A percentile compares a stretch with the other conserved stretches of the same genome.
phyloP scores from a whole-genome alignment of 2,329 filamentous ascomycete genomes.

The Leptosphaerulina australis region DNA sequence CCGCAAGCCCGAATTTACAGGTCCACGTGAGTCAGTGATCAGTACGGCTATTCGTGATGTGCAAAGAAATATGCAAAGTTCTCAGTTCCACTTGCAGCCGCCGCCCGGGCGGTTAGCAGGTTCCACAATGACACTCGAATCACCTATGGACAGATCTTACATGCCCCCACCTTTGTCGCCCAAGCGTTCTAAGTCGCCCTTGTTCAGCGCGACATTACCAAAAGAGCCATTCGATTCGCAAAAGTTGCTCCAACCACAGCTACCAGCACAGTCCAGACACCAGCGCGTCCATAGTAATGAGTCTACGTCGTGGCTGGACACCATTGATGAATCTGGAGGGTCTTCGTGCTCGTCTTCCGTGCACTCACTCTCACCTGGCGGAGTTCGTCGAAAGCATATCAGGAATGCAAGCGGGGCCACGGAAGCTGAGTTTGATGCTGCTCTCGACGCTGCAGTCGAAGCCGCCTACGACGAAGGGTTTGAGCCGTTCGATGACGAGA shows the following conservation, averaged over 20 bases:
- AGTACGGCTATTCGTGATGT: slow-evolving; percentile 52
- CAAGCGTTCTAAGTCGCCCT: slow-evolving; percentile 60
- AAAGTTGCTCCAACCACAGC: slow-evolving; percentile 31
- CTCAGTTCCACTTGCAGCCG: slow-evolving; percentile 44
- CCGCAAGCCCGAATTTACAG: slow-evolving; percentile 35
- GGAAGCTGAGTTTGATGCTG: slow-evolving; percentile 90
- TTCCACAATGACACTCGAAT: slow-evolving; percentile 44
- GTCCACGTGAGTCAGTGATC: slow-evolving; percentile 48
- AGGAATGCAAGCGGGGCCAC: slow-evolving; percentile 72
- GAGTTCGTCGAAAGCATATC: slow-evolving; percentile 72
- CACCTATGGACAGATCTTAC: slow-evolving; percentile 63
- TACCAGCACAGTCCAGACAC: slow-evolving; percentile 29
- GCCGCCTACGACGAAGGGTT: slow-evolving; percentile 93
- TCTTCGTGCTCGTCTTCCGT: slow-evolving; percentile 77
- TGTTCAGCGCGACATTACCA: slow-evolving; percentile 29
- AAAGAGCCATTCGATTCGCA: slow-evolving; percentile 28
- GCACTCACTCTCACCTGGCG: slow-evolving; percentile 77
- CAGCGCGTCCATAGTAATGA: slow-evolving; percentile 71
- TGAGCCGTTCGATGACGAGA: slow-evolving; percentile 67
- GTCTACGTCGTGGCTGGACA: slow-evolving; percentile 91
- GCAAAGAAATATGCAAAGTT: slow-evolving; percentile 41
- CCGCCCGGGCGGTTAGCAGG: slow-evolving; percentile 40
- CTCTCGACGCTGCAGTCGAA: slow-evolving; percentile 92
- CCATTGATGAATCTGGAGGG: slow-evolving; percentile 85
- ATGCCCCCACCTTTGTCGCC: slow-evolving; percentile 76